Conservation (phyloP, 139 green algal genomes). For the Chlorella sp. region DNA sequence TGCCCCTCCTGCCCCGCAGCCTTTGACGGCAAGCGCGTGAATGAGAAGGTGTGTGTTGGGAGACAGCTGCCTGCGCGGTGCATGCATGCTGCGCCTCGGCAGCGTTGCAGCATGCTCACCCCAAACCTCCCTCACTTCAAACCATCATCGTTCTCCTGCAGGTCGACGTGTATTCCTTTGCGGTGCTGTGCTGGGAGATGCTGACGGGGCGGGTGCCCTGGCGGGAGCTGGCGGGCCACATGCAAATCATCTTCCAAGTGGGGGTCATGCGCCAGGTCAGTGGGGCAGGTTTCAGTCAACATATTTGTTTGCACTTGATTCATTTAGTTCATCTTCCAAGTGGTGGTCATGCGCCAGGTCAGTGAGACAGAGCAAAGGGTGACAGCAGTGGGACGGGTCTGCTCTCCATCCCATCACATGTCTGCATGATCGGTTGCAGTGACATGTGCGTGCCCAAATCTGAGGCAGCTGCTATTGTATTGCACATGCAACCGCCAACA, state of each 20-base stretch:
- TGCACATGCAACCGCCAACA: neutral
- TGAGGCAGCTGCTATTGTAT: too few relatives aligned
- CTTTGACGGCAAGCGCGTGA: constrained; percentile 49
- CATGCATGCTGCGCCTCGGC: neutral
- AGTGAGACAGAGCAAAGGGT: too few relatives aligned
- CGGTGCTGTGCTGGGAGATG: constrained; percentile 82
- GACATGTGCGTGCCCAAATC: too few relatives aligned
- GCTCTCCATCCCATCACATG: too few relatives aligned
- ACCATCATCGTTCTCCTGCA: too few relatives aligned
- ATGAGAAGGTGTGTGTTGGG: constrained; percentile 29
- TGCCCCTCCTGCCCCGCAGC: too few relatives aligned
- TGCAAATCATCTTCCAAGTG: constrained; percentile 83
- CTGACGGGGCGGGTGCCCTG: constrained; percentile 76
- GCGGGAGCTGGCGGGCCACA: constrained; percentile 68
- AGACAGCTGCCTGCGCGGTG: neutral
- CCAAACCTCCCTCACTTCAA: too few relatives aligned
- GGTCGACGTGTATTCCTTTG: constrained; percentile 66
- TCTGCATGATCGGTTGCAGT: neutral
- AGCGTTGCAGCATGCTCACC: too few relatives aligned
- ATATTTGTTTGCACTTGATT: too few relatives aligned
- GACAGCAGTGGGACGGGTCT: too few relatives aligned
- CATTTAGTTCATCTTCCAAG: too few relatives aligned
- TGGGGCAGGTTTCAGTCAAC: neutral
- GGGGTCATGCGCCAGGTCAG: constrained; percentile 29
- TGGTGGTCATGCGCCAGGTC: too few relatives aligned